These are phyloP conservation scores for Hymenoscyphus salicellus DNA, from an alignment of 2,329 filamentous ascomycete species.

Conservation along the genomic window DNA sequence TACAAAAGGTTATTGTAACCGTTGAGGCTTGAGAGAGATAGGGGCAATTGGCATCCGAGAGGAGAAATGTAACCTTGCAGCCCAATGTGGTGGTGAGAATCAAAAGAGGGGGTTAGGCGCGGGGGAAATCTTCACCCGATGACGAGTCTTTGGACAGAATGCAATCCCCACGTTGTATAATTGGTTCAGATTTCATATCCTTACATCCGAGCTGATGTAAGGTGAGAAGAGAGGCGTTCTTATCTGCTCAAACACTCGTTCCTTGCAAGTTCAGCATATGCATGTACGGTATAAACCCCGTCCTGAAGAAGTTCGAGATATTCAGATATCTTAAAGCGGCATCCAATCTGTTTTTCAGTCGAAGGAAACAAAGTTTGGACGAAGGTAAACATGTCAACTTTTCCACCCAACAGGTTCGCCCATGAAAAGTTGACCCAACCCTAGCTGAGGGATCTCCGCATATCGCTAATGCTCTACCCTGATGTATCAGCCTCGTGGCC, in stretches of 20 bases:
- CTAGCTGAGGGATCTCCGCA: background rate
- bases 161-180: background rate
- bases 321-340: background rate
- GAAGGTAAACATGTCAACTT: background rate
- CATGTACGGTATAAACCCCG: too few relatives aligned
- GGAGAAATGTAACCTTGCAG: slow-evolving; percentile 3
- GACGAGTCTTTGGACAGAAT: slow-evolving; percentile 21
- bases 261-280: too few relatives aligned
- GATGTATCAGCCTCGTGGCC: background rate
- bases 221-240: background rate
- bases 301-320: background rate
- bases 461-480: slow-evolving; percentile 1
- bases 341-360: background rate
- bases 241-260: background rate
- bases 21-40: background rate
- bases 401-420: background rate
- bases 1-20: slow-evolving; percentile 11
- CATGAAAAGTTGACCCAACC: slow-evolving; percentile 7
- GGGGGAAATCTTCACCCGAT: slow-evolving; percentile 11
- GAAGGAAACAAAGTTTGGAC: background rate
- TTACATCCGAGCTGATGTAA: slow-evolving; percentile 17
- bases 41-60: background rate
- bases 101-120: slow-evolving; percentile 9
- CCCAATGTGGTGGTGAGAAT: background rate
- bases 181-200: background rate